Conservation (phyloP, 2,329 filamentous ascomycete species). For the Paraconiothyrium brasiliense region DNA sequence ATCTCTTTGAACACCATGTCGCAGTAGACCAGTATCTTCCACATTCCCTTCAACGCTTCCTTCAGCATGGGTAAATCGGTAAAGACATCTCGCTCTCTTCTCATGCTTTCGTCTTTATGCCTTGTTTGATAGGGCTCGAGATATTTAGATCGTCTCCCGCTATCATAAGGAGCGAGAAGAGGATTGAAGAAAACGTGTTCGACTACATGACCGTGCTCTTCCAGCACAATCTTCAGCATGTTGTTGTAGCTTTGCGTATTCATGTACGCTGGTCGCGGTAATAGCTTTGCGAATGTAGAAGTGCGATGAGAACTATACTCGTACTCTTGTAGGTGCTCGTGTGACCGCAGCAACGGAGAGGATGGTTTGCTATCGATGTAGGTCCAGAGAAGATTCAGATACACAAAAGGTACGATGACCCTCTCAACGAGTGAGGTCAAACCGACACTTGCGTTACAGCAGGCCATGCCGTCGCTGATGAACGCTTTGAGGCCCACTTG, state of each 20-base stretch:
- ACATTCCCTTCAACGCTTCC: constrained; percentile 4
- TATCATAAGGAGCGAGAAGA: constrained; percentile 2
- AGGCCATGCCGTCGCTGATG: constrained; percentile 3
- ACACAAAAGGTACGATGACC: background rate
- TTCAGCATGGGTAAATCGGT: background rate
- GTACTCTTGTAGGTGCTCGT: background rate
- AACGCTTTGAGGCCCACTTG: background rate
- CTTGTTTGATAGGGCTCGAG: background rate
- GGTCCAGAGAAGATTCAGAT: constrained; percentile 3
- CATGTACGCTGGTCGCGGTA: constrained; percentile 8
- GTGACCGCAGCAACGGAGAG: background rate
- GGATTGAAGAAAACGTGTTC: constrained; percentile 10
- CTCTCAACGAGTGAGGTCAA: background rate
- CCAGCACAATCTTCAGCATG: background rate
- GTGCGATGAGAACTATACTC: background rate
- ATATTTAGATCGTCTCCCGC: background rate
- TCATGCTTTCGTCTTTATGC: background rate
- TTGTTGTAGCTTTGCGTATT: constrained; percentile 5
- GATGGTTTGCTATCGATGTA: background rate
- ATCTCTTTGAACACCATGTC: constrained; percentile 9
- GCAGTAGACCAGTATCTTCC: constrained; percentile 8
- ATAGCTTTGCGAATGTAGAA: background rate
- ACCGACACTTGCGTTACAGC: constrained; percentile 1
- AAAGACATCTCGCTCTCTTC: constrained; percentile 5
- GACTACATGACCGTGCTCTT: constrained; percentile 11